phyloP scores from a whole-genome alignment of 1,284 basidiomycete species.

The Thecaphora thlaspeos region DNA sequence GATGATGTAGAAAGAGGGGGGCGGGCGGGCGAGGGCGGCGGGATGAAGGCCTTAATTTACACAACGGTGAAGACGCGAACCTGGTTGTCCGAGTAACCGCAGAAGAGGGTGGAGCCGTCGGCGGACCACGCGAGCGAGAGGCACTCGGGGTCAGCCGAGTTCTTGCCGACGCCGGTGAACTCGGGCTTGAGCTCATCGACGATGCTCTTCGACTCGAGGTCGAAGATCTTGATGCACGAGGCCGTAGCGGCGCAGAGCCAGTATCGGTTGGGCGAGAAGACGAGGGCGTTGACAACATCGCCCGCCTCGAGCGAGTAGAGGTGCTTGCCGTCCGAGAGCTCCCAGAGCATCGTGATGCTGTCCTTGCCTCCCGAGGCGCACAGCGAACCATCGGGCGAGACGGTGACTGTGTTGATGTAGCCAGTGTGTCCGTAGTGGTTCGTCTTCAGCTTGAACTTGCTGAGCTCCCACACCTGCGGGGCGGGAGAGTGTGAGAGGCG shows the following conservation, averaged over 20 bases:
- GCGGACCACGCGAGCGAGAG: constrained; percentile 98
- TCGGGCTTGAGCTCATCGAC: constrained; percentile 88
- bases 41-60: too few species aligned
- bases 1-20: constrained; percentile 11
- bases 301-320: constrained; percentile 99
- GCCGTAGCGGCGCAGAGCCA: constrained; percentile 99
- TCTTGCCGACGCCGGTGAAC: constrained; percentile 65
- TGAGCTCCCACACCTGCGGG: constrained; percentile 94
- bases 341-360: constrained; percentile 98
- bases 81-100: constrained; percentile 63
- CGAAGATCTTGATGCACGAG: constrained; percentile 84
- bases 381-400: constrained; percentile 97
- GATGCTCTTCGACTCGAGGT: constrained; percentile 72
- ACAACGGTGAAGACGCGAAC: constrained; percentile 59
- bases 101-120: constrained; percentile 92
- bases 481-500: constrained; percentile 4
- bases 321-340: constrained; percentile 99
- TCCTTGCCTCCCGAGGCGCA: constrained; percentile 99
- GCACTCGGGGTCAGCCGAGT: constrained; percentile 86
- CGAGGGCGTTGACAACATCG: constrained; percentile 97
- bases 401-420: constrained; percentile 98
- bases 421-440: constrained; percentile 99
- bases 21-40: too few species aligned
- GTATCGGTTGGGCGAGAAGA: constrained; percentile 90
- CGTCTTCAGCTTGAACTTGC: constrained; percentile 99